Evolutionary conservation across 768 basidiomycete species (phyloP).

Genomic region (Podaxis pistillaris): DNA sequence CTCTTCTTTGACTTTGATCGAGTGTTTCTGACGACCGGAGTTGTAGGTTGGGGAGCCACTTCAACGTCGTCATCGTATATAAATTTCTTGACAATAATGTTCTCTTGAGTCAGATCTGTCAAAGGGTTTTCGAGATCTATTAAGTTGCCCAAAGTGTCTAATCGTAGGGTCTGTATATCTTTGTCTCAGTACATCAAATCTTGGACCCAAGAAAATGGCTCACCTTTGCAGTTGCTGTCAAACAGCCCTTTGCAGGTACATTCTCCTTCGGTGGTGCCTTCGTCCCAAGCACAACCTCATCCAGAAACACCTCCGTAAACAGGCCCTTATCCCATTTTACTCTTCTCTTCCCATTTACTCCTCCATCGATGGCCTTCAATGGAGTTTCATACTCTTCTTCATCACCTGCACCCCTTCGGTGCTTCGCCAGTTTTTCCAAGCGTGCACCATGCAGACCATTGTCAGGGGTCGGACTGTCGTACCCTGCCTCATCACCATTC

Average conservation of each 20-base stretch:
- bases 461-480: constrained; percentile 11
- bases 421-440: constrained; percentile 24
- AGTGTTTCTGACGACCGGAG: constrained; percentile 47
- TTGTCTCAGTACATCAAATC: constrained; percentile 11
- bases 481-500: constrained; percentile 24
- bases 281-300: constrained; percentile 57
- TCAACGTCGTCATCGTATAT: constrained; percentile 75
- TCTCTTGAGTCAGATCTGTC: constrained; percentile 58
- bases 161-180: constrained; percentile 44
- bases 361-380: constrained; percentile 38
- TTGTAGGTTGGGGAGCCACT: constrained; percentile 24
- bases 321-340: constrained; percentile 81
- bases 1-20: constrained; percentile 55
- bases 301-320: constrained; percentile 57
- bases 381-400: constrained; percentile 81
- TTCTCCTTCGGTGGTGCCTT: constrained; percentile 41
- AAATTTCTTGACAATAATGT: constrained; percentile 72
- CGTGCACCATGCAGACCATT: not conserved
- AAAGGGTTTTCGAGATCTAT: constrained; percentile 55
- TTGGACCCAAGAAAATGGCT: constrained; percentile 12
- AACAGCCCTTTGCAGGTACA: constrained; percentile 53
- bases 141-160: constrained; percentile 76
- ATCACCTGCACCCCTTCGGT: constrained; percentile 72
- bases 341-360: constrained; percentile 41
- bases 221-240: constrained; percentile 70